Conservation (phyloP, 2,329 filamentous ascomycete genomes). For the Colletotrichum coccodes region DNA sequence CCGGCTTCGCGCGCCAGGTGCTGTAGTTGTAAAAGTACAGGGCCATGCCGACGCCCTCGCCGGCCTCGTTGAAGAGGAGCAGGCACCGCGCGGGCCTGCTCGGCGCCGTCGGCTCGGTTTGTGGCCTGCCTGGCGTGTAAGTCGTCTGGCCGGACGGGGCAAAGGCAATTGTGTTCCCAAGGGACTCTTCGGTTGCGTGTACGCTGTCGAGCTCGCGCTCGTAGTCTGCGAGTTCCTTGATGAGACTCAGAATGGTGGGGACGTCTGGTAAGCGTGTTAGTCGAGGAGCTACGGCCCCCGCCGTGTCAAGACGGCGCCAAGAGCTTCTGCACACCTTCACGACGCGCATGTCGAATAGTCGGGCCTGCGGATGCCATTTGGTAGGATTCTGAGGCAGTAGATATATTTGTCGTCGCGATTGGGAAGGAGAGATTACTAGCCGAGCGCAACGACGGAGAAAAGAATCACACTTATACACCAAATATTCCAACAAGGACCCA, state of each 20-base stretch:
- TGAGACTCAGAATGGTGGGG: constrained; percentile 80
- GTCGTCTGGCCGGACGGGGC: constrained; percentile 60
- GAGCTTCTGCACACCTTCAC: constrained; percentile 58
- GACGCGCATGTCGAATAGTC: constrained; percentile 66
- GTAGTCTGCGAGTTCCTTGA: constrained; percentile 88
- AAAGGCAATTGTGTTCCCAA: constrained; percentile 83
- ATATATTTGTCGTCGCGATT: neutral
- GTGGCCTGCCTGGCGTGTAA: constrained; percentile 43
- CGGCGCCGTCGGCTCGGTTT: constrained; percentile 64
- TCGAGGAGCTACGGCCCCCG: neutral
- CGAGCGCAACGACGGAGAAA: neutral
- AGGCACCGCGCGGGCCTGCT: constrained; percentile 79
- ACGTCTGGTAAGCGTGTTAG: constrained; percentile 69
- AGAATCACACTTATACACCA: neutral
- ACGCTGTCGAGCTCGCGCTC: constrained; percentile 81
- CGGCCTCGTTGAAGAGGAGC: constrained; percentile 65
- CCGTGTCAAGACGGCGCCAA: neutral
- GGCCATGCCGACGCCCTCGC: constrained; percentile 76
- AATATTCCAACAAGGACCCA: neutral
- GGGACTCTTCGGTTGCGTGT: constrained; percentile 79
- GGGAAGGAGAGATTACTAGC: too few species aligned
- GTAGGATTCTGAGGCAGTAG: neutral
- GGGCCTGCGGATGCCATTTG: constrained; percentile 45
- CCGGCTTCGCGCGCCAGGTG: constrained; percentile 88
- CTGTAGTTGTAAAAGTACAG: constrained; percentile 96